Conservation (phyloP, 306 rosid species). For the Dryas drummondii region DNA sequence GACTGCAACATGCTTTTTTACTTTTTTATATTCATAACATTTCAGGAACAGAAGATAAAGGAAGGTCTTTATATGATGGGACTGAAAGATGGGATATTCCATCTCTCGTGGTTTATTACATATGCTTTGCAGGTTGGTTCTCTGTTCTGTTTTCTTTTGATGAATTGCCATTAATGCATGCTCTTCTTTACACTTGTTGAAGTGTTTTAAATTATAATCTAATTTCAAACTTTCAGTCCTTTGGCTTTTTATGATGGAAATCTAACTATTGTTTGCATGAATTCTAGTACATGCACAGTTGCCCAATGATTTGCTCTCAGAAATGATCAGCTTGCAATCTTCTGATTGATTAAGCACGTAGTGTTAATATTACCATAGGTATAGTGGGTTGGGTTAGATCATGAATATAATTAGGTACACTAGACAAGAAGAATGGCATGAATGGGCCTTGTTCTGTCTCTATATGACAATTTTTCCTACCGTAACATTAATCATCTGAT, state of each 20-base stretch:
- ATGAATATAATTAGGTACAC: neutral
- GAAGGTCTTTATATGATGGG: conserved; percentile 99
- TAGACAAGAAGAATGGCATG: neutral
- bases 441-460: too few species aligned
- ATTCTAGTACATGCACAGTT: neutral
- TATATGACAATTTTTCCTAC: too few species aligned
- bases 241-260: conserved; percentile 1
- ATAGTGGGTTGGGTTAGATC: neutral
- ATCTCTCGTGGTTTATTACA: conserved; percentile 89
- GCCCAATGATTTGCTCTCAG: neutral
- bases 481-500: too few species aligned
- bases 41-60: conserved; percentile 92
- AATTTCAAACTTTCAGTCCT: neutral
- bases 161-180: neutral
- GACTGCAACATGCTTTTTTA: conserved; percentile 22
- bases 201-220: neutral
- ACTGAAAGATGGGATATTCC: conserved; percentile 80
- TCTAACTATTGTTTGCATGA: neutral
- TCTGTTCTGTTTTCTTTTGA: conserved; percentile 15
- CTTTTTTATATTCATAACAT: conserved; percentile 3
- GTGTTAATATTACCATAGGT: neutral
- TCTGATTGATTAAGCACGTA: neutral
- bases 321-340: conserved; percentile 9
- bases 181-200: neutral
- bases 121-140: conserved; percentile 80